Conservation (phyloP, 306 rosid species). For the Mucuna pruriens region DNA sequence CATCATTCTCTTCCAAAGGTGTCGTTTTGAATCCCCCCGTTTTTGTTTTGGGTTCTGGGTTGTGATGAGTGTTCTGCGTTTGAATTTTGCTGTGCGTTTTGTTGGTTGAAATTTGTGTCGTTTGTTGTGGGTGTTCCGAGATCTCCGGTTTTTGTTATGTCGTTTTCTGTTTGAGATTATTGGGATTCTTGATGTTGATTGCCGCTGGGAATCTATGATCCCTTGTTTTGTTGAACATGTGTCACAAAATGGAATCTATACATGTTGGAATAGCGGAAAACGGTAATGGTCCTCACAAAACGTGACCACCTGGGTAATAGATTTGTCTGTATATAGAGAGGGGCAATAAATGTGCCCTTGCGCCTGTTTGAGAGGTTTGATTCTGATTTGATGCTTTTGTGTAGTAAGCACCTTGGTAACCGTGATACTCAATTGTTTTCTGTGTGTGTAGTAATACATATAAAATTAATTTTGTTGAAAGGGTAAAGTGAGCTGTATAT, state of each 20-base stretch:
- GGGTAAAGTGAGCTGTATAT: conserved; percentile 1
- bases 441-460: neutral
- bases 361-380: neutral
- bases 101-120: neutral
- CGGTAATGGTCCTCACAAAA: conserved; percentile 41
- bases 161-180: conserved; percentile 30
- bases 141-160: conserved; percentile 29
- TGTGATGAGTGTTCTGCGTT: conserved; percentile 32
- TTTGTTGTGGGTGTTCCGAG: conserved; percentile 6
- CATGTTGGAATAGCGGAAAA: conserved; percentile 2
- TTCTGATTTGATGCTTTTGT: conserved; percentile 28
- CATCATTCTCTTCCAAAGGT: neutral
- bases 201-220: neutral
- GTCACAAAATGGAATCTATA: conserved; percentile 18
- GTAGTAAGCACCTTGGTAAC: conserved; percentile 24
- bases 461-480: conserved; percentile 28
- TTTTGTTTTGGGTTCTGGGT: conserved; percentile 18
- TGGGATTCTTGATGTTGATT: conserved; percentile 14
- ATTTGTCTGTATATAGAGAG: conserved; percentile 35
- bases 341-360: conserved; percentile 41
- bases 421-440: conserved; percentile 5
- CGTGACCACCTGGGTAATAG: conserved; percentile 26
- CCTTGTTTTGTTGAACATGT: conserved; percentile 11
- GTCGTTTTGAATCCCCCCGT: conserved; percentile 9
- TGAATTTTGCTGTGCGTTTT: neutral